Evolutionary conservation across 1,139 yeast genomes (phyloP), one percentile per base, ranked within the genome.

Genomic region (Lodderomyces parapsilosis): DNA sequence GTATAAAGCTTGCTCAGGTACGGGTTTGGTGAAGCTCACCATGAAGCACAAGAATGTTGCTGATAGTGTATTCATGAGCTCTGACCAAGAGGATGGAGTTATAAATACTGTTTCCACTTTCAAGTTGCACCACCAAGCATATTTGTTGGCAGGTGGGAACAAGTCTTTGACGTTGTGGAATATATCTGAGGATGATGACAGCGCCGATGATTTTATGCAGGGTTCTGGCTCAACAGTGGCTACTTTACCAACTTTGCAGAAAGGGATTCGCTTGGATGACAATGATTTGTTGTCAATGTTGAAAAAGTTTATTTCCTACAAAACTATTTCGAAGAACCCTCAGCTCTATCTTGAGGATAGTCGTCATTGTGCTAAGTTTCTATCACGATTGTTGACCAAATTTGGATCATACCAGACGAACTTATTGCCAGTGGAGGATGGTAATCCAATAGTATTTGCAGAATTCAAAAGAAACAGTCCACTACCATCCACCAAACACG

Each of bases 391-490:
- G 23, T 71, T 90, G 43, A 74, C 78, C 39, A 76, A 71, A 34
- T 71, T 87, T 49, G 97, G 98, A 2, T 96, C 96, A 1, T 63
- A 63, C 10, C 70, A 77, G 15, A 77, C 95, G 0, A 77, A 80
- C 48, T 62, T 90, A 23, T 59, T 91, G 17, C 90, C 96, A 0
- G 88, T 89, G 3, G 74, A 76, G 10, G 71, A 84, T 53, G 83
- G 85, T 9, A 91, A 89, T 56, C 98, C 99, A 0, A 80, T 90
- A 2, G 93, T 93, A 0, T 83, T 80, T 55, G 91, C 93, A 0
- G 67, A 71, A 6, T 93, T 91, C 63, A 69, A 71, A 42, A 82
- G 74, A 53, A 69, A 73, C 20, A 38, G 42, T 4, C 24, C 24
- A 4, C 10, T 31, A 15, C 4, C 40, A 10, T 14, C 23, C 6